A percentile compares a stretch with the other conserved stretches of the same genome.
These are phyloP conservation scores for Paramecium bursaria DNA, from an alignment of 73 alveolate species.

Conservation along the genomic window DNA sequence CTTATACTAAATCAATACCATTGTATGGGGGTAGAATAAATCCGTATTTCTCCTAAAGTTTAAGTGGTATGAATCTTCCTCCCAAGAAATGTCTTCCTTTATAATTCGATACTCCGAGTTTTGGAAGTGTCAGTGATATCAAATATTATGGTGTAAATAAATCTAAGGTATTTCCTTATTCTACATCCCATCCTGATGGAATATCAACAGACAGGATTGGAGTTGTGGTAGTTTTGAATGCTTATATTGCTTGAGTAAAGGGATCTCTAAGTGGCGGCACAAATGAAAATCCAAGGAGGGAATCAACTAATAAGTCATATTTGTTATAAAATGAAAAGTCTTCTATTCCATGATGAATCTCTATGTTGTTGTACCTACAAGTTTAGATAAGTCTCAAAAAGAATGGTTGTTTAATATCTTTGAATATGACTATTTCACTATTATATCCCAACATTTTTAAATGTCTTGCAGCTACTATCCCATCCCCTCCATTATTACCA, in stretches of 20 bases:
- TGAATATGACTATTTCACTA: constrained; percentile 91
- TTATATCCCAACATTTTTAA: constrained; percentile 81
- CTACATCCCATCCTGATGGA: constrained; percentile 99
- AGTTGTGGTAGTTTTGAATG: constrained; percentile 73
- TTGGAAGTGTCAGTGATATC: constrained; percentile 95
- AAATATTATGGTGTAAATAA: constrained; percentile 85
- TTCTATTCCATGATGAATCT: constrained; percentile 64
- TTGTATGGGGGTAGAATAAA: constrained; percentile 71
- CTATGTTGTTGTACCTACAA: constrained; percentile 76
- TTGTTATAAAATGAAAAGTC: constrained; percentile 64
- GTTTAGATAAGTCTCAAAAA: constrained; percentile 81
- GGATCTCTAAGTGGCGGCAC: constrained; percentile 97
- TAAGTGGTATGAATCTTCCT: constrained; percentile 96
- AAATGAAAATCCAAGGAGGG: constrained; percentile 97
- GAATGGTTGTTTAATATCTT: constrained; percentile 84
- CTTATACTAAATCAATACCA: constrained; percentile 67
- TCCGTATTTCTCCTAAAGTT: constrained; percentile 78
- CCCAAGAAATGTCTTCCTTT: constrained; percentile 96
- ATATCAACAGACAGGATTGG: constrained; percentile 95
- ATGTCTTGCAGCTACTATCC: constrained; percentile 97
- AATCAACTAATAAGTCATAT: constrained; percentile 87
- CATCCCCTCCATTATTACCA: constrained; percentile 98
- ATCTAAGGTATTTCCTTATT: constrained; percentile 90
- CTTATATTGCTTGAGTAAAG: constrained; percentile 86
- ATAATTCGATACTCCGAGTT: constrained; percentile 88